phyloP scores from a whole-genome alignment of 305 asterid genomes.

The Caryopteris hybrid region DNA sequence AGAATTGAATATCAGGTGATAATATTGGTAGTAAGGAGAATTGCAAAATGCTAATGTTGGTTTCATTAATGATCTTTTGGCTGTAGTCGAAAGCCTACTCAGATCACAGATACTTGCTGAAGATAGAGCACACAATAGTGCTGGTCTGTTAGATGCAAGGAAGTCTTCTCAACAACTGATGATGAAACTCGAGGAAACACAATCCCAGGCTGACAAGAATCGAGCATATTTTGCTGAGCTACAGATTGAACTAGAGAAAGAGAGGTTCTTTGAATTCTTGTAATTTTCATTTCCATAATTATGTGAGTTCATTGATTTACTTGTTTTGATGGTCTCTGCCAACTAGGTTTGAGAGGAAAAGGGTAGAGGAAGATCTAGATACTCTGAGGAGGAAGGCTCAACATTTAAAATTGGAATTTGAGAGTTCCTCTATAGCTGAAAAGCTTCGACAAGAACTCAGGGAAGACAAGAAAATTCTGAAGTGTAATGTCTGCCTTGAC shows the following conservation, averaged over 20 bases:
- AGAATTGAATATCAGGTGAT: slow-evolving; percentile 96
- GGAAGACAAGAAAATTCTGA: slow-evolving; percentile 85
- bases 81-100: too few relatives aligned
- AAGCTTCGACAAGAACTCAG: slow-evolving; percentile 76
- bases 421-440: slow-evolving; percentile 58
- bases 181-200: slow-evolving; percentile 63
- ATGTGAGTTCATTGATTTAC: neutral
- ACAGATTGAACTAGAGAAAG: slow-evolving; percentile 87
- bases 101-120: too few relatives aligned
- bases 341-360: slow-evolving; percentile 71
- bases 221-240: slow-evolving; percentile 59
- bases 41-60: slow-evolving; percentile 2
- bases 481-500: slow-evolving; percentile 84
- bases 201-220: slow-evolving; percentile 55
- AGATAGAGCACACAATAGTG: slow-evolving; percentile 44
- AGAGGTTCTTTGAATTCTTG: slow-evolving; percentile 46
- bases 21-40: slow-evolving; percentile 4
- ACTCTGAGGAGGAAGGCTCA: slow-evolving; percentile 57
- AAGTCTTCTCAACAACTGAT: slow-evolving; percentile 52
- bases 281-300: neutral
- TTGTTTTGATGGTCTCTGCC: slow-evolving; percentile 1
- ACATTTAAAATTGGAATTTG: slow-evolving; percentile 48
- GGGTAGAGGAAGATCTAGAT: slow-evolving; percentile 84
- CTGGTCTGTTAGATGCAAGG: slow-evolving; percentile 45
- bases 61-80: slow-evolving; percentile 23